phyloP scores from a whole-genome alignment of 441 rosid species.

The Populus hybrid region DNA sequence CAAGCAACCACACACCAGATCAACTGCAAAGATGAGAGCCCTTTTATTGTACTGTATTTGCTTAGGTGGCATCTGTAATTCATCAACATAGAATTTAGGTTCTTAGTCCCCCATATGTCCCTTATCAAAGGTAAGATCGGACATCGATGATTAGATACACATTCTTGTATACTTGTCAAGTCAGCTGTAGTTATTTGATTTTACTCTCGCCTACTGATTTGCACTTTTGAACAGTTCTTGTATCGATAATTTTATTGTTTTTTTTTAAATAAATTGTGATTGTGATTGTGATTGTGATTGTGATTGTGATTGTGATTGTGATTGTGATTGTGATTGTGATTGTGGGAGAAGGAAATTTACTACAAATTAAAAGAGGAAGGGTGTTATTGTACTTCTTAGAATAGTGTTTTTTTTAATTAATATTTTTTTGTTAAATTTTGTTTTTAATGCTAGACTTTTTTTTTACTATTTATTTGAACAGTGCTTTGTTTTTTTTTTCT shows the following conservation, averaged over 20 bases:
- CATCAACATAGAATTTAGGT: constrained; percentile 30
- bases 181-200: constrained; percentile 14
- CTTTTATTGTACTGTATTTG: constrained; percentile 14
- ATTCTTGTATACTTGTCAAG: constrained; percentile 29
- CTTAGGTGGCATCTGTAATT: constrained; percentile 20
- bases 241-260: constrained; percentile 7
- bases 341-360: too few relatives aligned
- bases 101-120: constrained; percentile 8
- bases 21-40: constrained; percentile 55
- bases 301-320: too few relatives aligned
- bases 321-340: too few relatives aligned
- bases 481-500: too few relatives aligned
- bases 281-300: constrained; percentile 1
- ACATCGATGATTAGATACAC: constrained; percentile 22
- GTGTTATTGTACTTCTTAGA: too few relatives aligned
- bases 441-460: too few relatives aligned
- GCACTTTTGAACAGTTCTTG: constrained; percentile 19
- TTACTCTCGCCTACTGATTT: constrained; percentile 1
- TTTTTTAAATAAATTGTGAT: constrained; percentile 21
- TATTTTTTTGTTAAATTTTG: too few relatives aligned
- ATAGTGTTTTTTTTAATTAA: too few relatives aligned
- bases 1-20: constrained; percentile 78
- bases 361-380: too few relatives aligned
- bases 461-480: too few relatives aligned
- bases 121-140: constrained; percentile 24